Base-by-base conservation (phyloP, 2,329 filamentous ascomycete species). In the Phyllosticta citrichinensis region DNA sequence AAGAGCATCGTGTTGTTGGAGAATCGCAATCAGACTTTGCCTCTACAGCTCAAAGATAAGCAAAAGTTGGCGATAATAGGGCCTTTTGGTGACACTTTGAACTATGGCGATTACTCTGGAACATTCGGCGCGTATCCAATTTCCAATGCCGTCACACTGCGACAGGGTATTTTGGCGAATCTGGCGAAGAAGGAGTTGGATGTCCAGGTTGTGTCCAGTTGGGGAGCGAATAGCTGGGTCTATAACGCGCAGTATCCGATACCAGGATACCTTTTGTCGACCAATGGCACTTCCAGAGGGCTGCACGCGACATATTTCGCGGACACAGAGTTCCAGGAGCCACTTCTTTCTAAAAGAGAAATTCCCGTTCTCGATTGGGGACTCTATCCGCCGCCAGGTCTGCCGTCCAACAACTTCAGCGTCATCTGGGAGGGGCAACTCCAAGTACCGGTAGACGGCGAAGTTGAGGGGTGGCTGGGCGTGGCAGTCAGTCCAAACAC, bases 31-130 rank as follows among this genome's bases (percentile, higher is more conserved):
- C 65, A 67, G 2, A 77, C 72, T 0, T 65, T 79, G 0, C 76
- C 76, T 1, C 33, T 77, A 9, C 66, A 65, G 1, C 68, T 70
- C 0, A 22, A 52, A 5, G 62, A 66, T 1, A 68, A 73, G 50
- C 68, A 65, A 27, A 75, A 68, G 17, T 70, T 77, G 19, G 75
- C 75, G 2, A 68, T 77, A 6, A 68, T 78, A 12, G 76, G 76
- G 0, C 76, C 76, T 1, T 78, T 75, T 60, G 60, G 68, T 2
- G 75, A 78, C 59, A 68, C 68, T 8, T 67, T 78, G 52, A 77
- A 78, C 63, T 78, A 75, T 63, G 76, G 76, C 2, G 76, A 75
- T 59, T 79, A 79, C 60, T 76, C 76, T 1, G 76, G 75, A 1
- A 65, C 69, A 62, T 77, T 71, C 66, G 76, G 76, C 0, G 72